Conservation (phyloP, 768 basidiomycete species). For the Pisolithus sp. region DNA sequence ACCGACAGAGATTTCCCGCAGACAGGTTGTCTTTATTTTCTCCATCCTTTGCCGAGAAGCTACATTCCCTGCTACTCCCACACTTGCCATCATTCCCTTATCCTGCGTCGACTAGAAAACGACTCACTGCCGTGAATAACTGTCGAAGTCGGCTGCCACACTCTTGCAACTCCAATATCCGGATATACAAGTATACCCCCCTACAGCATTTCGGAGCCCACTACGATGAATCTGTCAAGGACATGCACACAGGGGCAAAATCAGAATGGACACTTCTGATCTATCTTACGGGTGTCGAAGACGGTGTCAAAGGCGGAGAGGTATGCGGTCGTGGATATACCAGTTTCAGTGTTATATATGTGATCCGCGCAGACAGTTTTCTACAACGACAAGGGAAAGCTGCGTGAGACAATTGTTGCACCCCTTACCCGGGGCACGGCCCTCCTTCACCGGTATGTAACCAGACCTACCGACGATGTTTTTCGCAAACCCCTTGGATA, state of each 20-base stretch:
- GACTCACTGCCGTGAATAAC: slow-evolving; percentile 11
- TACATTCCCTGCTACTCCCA: slow-evolving; percentile 45
- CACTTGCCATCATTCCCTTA: slow-evolving; percentile 54
- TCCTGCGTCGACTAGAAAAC: slow-evolving; percentile 26
- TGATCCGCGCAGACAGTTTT: slow-evolving; percentile 52
- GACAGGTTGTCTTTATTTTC: slow-evolving; percentile 61
- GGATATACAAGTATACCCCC: slow-evolving; percentile 62
- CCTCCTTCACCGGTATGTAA: slow-evolving; percentile 55
- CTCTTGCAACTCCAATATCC: slow-evolving; percentile 68
- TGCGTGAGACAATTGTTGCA: slow-evolving; percentile 41
- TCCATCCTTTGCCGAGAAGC: slow-evolving; percentile 46
- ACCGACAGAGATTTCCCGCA: slow-evolving; percentile 18
- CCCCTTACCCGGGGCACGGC: slow-evolving; percentile 57
- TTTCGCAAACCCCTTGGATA: slow-evolving; percentile 13
- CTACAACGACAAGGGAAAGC: slow-evolving; percentile 50
- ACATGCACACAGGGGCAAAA: slow-evolving; percentile 49
- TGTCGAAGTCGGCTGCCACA: slow-evolving; percentile 34
- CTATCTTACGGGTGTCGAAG: slow-evolving; percentile 65
- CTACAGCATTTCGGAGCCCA: slow-evolving; percentile 68
- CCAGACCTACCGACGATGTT: not conserved
- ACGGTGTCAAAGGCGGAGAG: slow-evolving; percentile 70
- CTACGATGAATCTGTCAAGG: slow-evolving; percentile 67
- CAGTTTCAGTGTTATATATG: not conserved
- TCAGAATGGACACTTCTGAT: slow-evolving; percentile 77
- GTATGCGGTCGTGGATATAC: slow-evolving; percentile 23